Evolutionary conservation across 2,329 filamentous ascomycete genomes (phyloP).

Genomic region (Tolypocladium ovalisporum): DNA sequence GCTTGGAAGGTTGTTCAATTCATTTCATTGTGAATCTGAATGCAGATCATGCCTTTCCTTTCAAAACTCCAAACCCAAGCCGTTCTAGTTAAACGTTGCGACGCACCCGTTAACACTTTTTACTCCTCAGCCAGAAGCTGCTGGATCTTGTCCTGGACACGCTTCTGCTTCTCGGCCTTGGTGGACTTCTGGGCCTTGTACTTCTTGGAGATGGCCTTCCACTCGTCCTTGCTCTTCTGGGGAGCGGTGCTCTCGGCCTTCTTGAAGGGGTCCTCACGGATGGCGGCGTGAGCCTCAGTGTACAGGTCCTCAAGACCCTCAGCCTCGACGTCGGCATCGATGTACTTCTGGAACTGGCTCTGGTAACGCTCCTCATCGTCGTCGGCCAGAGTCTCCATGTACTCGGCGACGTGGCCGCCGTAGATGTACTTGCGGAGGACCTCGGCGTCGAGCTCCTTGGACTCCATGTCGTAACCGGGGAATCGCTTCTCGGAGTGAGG

Average conservation of each 20-base stretch:
- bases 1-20: constrained; percentile 12
- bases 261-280: constrained; percentile 97
- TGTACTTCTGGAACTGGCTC: constrained; percentile 95
- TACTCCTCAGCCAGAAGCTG: constrained; percentile 51
- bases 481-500: constrained; percentile 99
- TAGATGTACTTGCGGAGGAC: constrained; percentile 99
- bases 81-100: constrained; percentile 5
- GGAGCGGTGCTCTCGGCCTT: constrained; percentile 63
- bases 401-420: constrained; percentile 96
- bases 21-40: constrained; percentile 21
- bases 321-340: constrained; percentile 92
- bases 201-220: constrained; percentile 93
- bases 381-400: constrained; percentile 99
- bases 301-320: constrained; percentile 97
- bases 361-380: constrained; percentile 99
- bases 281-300: constrained; percentile 85
- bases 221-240: constrained; percentile 97
- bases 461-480: constrained; percentile 95
- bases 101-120: constrained; percentile 7
- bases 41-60: constrained; percentile 21
- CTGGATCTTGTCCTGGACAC: constrained; percentile 85
- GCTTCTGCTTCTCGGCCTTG: constrained; percentile 72
- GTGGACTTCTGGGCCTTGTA: constrained; percentile 67
- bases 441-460: constrained; percentile 95
- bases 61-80: constrained; percentile 28